Evolutionary conservation across 495 filamentous ascomycete species (phyloP), one percentile per base, ranked within the genome.

Genomic region (Aspergillus leporis): DNA sequence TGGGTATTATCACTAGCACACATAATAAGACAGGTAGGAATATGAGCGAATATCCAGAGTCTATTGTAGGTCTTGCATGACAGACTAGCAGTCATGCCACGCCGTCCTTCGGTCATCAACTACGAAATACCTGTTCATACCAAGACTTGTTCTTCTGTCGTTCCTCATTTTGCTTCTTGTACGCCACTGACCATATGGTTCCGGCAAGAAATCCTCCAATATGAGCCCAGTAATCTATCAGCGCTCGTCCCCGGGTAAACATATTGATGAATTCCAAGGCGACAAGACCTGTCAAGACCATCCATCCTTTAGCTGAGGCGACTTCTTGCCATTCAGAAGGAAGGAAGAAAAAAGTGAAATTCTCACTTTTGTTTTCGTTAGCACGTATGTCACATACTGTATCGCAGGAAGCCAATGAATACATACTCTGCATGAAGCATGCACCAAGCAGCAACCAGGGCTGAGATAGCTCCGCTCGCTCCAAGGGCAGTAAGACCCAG

Each of bases 171-270:
- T 59, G 62, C 25, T 68, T 58, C 4, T 64, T 68, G 13, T 68
- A 66, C 4, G 61, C 43, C 30, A 64, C 54, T 5, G 70, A 73
- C 61, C 70, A 79, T 3, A 74, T 60, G 6, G 66, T 62, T 40
- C 89, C 89, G 4, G 73, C 67, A 2, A 76, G 63, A 60, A 86
- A 81, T 2, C 91, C 91, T 23, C 83, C 85, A 30, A 93, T 61
- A 77, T 96, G 91, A n/a, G 87, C 86, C 47, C 77, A 78, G 55
- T 92, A 75, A 63, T 96, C 90, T 45, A 90, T 70, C 22, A 55
- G 54, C 3, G 66, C 55, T 28, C 66, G 70, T 51, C 63, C 71
- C 0, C 67, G 65, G 8, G 71, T 54, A n/a, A 68, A 25, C 56
- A 79, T 63, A 21, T 67, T 68, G 32, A 77, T 38, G 0, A 78